These are phyloP conservation scores for Phytophthora ohioensis DNA, from an alignment of 352 stramenopile genomes.

Conservation along the genomic window DNA sequence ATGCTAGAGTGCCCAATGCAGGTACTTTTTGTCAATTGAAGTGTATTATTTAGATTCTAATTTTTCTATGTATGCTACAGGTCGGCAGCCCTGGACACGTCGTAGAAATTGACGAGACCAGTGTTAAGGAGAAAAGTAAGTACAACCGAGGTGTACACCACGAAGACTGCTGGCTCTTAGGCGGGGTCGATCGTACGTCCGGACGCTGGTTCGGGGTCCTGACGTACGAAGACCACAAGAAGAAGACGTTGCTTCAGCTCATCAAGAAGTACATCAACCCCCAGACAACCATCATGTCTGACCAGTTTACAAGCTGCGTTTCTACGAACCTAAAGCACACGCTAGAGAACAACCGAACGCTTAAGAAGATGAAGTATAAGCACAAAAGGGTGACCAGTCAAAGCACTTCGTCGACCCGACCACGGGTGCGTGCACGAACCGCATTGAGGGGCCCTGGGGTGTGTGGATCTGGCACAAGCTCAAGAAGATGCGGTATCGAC, in stretches of 20 bases:
- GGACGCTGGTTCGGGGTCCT: constrained; percentile 8
- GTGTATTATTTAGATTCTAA: background rate
- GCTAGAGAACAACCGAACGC: background rate
- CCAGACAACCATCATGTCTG: background rate
- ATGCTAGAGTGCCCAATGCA: constrained; percentile 9
- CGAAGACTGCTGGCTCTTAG: constrained; percentile 10
- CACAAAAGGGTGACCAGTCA: background rate
- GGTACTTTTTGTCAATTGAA: background rate
- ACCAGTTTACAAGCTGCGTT: background rate
- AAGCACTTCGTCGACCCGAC: constrained; percentile 10
- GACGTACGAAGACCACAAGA: constrained; percentile 6
- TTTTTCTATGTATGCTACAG: background rate
- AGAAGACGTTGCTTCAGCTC: background rate
- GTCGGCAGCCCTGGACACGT: background rate
- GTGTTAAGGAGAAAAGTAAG: constrained; percentile 11
- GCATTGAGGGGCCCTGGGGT: no score
- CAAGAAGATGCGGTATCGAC: background rate
- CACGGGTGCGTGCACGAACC: background rate
- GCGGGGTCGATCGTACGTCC: background rate
- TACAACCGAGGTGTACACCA: background rate
- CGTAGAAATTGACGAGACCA: no score
- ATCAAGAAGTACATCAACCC: constrained; percentile 9
- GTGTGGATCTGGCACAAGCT: background rate
- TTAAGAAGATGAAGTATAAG: background rate
- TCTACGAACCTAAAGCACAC: background rate